These are phyloP conservation scores for Cardiospermum halicacabum DNA, from an alignment of 345 rosid species.

Conservation along the genomic window DNA sequence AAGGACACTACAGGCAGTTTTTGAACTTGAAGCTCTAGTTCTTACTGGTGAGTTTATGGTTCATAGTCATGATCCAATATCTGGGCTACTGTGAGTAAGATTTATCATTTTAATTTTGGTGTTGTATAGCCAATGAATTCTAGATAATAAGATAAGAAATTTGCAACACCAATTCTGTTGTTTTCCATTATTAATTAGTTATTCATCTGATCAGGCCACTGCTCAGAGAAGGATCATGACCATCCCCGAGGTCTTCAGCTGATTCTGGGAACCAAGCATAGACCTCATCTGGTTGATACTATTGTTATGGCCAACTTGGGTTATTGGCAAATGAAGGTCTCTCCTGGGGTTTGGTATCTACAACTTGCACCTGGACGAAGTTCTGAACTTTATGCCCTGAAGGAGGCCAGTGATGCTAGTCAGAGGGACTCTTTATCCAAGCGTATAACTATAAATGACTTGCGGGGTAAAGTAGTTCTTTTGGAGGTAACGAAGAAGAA, in stretches of 20 bases:
- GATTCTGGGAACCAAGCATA: constrained; percentile 90
- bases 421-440: constrained; percentile 45
- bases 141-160: background rate
- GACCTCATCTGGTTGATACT: constrained; percentile 93
- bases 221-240: constrained; percentile 94
- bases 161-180: background rate
- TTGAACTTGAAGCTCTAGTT: constrained; percentile 95
- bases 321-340: constrained; percentile 99
- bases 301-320: constrained; percentile 99
- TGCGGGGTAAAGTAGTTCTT: constrained; percentile 94
- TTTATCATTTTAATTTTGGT: background rate
- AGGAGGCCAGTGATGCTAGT: constrained; percentile 48
- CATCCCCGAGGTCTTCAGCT: constrained; percentile 98
- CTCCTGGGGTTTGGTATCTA: constrained; percentile 97
- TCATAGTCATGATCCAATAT: background rate
- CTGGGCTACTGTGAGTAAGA: background rate
- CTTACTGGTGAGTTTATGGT: constrained; percentile 70
- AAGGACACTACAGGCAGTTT: constrained; percentile 93
- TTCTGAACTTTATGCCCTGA: constrained; percentile 72
- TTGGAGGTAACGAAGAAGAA: constrained; percentile 80
- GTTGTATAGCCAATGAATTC: background rate
- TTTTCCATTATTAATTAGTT: constrained; percentile 7
- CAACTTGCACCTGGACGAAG: constrained; percentile 99
- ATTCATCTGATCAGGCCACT: constrained; percentile 58
- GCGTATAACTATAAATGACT: constrained; percentile 76